Evolutionary conservation across 2,329 filamentous ascomycete genomes (phyloP).

Genomic region (Exophiala bonariae): DNA sequence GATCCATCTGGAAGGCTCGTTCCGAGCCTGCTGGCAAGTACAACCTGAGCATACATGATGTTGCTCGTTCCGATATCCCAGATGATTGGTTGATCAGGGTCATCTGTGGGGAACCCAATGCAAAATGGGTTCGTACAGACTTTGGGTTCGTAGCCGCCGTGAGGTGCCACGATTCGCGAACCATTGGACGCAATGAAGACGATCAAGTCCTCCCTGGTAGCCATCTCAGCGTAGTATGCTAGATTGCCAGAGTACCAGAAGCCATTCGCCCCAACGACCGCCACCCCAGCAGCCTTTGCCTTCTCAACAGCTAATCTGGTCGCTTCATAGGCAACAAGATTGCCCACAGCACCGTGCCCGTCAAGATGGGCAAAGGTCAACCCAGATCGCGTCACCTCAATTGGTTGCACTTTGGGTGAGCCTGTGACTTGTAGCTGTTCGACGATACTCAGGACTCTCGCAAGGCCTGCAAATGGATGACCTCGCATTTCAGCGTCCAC

Average conservation of each 20-base stretch:
- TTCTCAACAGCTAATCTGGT: constrained; percentile 9
- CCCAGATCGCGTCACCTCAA: constrained; percentile 8
- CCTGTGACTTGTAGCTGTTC: constrained; percentile 5
- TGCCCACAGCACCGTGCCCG: constrained; percentile 9
- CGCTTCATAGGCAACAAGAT: constrained; percentile 11
- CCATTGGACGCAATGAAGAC: constrained; percentile 14
- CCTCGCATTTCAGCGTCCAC: constrained; percentile 14
- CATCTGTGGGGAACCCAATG: constrained; percentile 13
- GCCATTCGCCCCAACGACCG: constrained; percentile 46
- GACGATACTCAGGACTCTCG: constrained; percentile 13
- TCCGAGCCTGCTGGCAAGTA: constrained; percentile 10
- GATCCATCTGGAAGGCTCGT: constrained; percentile 7
- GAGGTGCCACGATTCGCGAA: constrained; percentile 12
- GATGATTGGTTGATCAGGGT: constrained; percentile 9
- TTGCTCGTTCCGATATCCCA: constrained; percentile 17
- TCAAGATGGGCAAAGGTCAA: constrained; percentile 12
- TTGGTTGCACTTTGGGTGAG: neutral
- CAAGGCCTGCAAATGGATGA: constrained; percentile 10
- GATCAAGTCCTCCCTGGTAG: constrained; percentile 8
- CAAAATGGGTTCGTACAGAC: constrained; percentile 18
- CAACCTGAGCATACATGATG: constrained; percentile 14
- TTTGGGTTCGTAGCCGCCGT: constrained; percentile 12
- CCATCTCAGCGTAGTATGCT: constrained; percentile 15
- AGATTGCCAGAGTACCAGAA: constrained; percentile 32
- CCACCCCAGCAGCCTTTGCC: constrained; percentile 26